Conservation (phyloP, 306 rosid species). For the Lithocarpus polystachyus region DNA sequence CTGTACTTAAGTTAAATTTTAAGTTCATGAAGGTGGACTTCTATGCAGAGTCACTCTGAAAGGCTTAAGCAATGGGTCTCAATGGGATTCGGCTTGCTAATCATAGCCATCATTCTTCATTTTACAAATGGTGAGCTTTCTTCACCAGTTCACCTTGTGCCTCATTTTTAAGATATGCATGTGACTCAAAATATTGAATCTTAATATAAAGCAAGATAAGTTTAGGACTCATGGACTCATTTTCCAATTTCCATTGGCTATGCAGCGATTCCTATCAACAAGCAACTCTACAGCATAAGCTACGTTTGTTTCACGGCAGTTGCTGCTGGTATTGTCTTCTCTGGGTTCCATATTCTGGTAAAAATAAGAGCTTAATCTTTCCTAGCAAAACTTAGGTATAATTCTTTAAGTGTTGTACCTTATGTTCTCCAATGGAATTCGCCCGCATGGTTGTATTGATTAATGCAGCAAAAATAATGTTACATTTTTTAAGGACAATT, state of each 20-base stretch:
- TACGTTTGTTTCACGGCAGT: slow-evolving; percentile 90
- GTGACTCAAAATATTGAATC: not conserved
- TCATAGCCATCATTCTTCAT: slow-evolving; percentile 70
- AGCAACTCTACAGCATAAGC: slow-evolving; percentile 88
- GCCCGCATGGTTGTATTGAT: too few relatives aligned
- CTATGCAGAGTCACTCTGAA: slow-evolving; percentile 61
- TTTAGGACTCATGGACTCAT: not conserved
- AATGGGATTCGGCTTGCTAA: slow-evolving; percentile 57
- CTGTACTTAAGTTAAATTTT: not conserved
- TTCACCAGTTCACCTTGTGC: not conserved
- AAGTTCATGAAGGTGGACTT: not conserved
- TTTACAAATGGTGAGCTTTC: slow-evolving; percentile 61
- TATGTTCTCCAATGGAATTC: too few relatives aligned
- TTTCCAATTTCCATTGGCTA: not conserved
- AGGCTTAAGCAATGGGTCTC: slow-evolving; percentile 84
- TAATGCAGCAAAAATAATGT: too few relatives aligned
- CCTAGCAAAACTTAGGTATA: not conserved
- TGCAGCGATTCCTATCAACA: slow-evolving; percentile 86
- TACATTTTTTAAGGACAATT: too few relatives aligned
- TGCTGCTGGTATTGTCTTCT: slow-evolving; percentile 80
- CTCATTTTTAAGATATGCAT: not conserved
- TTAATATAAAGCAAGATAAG: not conserved
- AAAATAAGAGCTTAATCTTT: not conserved
- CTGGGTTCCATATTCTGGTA: slow-evolving; percentile 72
- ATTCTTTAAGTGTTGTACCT: too few relatives aligned